phyloP scores from a whole-genome alignment of 2,329 filamentous ascomycete species.

The Fusarium subtropicale region DNA sequence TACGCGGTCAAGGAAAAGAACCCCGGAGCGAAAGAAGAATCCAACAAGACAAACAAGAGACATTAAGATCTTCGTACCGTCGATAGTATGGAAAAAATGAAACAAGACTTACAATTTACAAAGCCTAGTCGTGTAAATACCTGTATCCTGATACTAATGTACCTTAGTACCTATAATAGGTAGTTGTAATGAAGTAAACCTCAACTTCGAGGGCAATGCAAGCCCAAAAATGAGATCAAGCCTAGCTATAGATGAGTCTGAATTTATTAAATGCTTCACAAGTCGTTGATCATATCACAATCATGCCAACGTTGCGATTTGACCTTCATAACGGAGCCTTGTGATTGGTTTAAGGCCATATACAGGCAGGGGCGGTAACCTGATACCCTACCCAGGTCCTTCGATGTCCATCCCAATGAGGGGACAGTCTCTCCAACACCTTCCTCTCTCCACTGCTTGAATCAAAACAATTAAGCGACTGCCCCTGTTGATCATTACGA shows the following conservation, averaged over 20 bases:
- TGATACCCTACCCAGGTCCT: neutral
- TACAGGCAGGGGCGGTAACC: conserved; percentile 18
- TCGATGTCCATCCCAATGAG: neutral
- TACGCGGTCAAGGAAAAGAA: neutral
- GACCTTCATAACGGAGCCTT: neutral
- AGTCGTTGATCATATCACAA: neutral
- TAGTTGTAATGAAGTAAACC: neutral
- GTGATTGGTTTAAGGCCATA: conserved; percentile 24
- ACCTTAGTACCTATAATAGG: neutral
- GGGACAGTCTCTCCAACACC: neutral
- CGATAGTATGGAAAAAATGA: neutral
- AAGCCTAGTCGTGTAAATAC: neutral
- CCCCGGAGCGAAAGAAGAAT: neutral
- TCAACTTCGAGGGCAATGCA: neutral
- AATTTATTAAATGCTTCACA: neutral
- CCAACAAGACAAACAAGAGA: neutral
- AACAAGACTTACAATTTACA: neutral
- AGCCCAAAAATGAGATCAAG: neutral
- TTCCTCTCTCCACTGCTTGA: neutral
- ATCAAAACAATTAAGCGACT: neutral
- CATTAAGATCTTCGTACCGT: neutral
- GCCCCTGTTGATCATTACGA: neutral
- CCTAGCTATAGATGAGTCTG: neutral
- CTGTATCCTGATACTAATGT: neutral
- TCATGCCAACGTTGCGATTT: neutral